Conservation (phyloP, 495 filamentous ascomycete genomes). For the Trichoderma orchidacearum region DNA sequence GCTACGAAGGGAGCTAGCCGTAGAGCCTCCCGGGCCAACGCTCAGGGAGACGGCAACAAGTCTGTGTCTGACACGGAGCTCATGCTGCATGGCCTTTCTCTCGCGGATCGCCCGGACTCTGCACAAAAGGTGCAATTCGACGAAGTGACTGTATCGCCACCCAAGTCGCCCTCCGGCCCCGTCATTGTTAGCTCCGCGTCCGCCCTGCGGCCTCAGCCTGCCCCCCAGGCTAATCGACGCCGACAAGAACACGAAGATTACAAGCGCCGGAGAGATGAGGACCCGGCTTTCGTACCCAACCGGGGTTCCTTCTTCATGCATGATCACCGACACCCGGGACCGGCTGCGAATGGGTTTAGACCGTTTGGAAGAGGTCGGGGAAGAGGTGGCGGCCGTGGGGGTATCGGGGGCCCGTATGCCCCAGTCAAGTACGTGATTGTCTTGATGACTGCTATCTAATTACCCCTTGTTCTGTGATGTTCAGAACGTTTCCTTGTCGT, state of each 20-base stretch:
- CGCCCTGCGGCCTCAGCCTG: conserved; percentile 21
- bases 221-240: conserved; percentile 50
- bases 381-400: conserved; percentile 36
- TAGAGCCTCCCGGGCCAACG: conserved; percentile 20
- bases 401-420: conserved; percentile 38
- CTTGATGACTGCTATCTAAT: too few relatives aligned
- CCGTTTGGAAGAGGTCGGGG: conserved; percentile 47
- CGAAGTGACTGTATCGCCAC: conserved; percentile 26
- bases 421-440: conserved; percentile 42
- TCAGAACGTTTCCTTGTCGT: conserved; percentile 5
- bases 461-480: too few relatives aligned
- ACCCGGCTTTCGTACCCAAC: conserved; percentile 91
- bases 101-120: conserved; percentile 42
- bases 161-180: conserved; percentile 21
- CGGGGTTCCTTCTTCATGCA: conserved; percentile 95
- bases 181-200: conserved; percentile 32
- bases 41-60: conserved; percentile 14
- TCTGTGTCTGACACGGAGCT: conserved; percentile 58
- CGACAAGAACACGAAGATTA: conserved; percentile 85
- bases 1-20: conserved; percentile 25
- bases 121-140: conserved; percentile 55
- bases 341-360: conserved; percentile 61
- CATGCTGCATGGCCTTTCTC: conserved; percentile 74
- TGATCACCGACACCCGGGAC: conserved; percentile 69
- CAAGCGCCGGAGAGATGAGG: conserved; percentile 70